Evolutionary conservation across 371 early-diverging fungal genomes (phyloP).

Genomic region (Mucor saturninus): DNA sequence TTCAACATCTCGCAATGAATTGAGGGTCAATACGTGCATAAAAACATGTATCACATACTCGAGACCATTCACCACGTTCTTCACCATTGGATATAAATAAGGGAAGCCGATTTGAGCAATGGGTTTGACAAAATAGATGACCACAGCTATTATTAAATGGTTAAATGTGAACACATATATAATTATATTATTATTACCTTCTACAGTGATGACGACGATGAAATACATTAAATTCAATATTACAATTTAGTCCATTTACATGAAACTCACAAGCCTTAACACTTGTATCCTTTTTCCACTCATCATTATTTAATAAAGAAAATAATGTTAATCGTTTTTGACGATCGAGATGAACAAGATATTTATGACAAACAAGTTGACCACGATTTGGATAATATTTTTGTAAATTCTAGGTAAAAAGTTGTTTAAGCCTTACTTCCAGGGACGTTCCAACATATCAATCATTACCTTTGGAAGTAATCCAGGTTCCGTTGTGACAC

Average conservation of each 20-base stretch:
- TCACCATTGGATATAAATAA: constrained; percentile 20
- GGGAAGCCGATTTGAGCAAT: constrained; percentile 26
- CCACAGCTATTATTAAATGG: constrained; percentile 25
- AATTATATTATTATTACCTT: constrained; percentile 16
- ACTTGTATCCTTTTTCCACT: constrained; percentile 22
- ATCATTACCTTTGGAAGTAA: constrained; percentile 37
- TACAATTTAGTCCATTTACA: constrained; percentile 6
- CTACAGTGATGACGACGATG: constrained; percentile 34
- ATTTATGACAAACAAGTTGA: constrained; percentile 23
- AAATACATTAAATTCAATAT: constrained; percentile 20
- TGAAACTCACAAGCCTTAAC: constrained; percentile 17
- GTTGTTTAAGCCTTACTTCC: constrained; percentile 8
- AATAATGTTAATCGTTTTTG: constrained; percentile 15
- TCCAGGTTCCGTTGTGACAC: constrained; percentile 35
- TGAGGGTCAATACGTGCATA: constrained; percentile 23
- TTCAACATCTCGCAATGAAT: constrained; percentile 15
- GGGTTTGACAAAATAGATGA: constrained; percentile 30
- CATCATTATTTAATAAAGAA: constrained; percentile 5
- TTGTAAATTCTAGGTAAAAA: constrained; percentile 17
- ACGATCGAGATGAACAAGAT: constrained; percentile 18
- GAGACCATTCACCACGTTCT: constrained; percentile 32
- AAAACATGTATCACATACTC: constrained; percentile 35
- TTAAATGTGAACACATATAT: neutral
- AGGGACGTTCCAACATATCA: constrained; percentile 22
- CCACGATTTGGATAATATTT: constrained; percentile 18